Evolutionary conservation across 2,329 filamentous ascomycete species (phyloP), one percentile per base, ranked within the genome.

Genomic region (Geosmithia flava): DNA sequence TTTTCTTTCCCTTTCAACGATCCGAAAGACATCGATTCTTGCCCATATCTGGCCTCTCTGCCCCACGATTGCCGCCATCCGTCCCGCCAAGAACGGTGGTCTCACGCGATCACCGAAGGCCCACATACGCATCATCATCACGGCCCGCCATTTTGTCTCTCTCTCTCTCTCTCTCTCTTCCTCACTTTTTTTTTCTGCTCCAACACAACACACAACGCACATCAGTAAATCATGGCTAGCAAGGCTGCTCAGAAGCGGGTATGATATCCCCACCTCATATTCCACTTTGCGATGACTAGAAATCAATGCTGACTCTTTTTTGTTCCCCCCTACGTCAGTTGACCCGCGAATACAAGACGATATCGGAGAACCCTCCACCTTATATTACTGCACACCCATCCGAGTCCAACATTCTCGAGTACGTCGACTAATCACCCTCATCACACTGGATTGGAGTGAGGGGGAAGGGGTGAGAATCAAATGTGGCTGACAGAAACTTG

Each of bases 391-490:
- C 90, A 15, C 89, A 95, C 61, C 89, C 89, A 11, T 94, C 88
- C 40, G 90, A 95, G 55, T 77, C 79, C 42, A 95, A 95, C 64
- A 95, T 95, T 54, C 77, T 96, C 45, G 90, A 96, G 84, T 87
- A 68, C 51, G 78, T 65, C 39, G 7, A 27, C n/a, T n/a, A n/a
- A n/a, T n/a, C n/a, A n/a, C n/a, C n/a, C n/a, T n/a, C n/a, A n/a
- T n/a, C n/a, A n/a, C n/a, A n/a, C n/a, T n/a, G n/a, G n/a, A n/a
- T n/a, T n/a, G n/a, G 37, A 44, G 44, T 27, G 19, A 13, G 45
- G 20, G 44, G 33, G 11, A 10, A 15, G n/a, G n/a, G 8, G 29
- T 7, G 7, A 30, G 16, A 46, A 41, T 50, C 8, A 45, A 40
- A 29, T 39, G 23, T 8, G 23, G 8, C 23, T 27, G 23, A 27